Percentiles rank a stretch among this genome's conserved stretches.
phyloP scores from a whole-genome alignment of 2,329 filamentous ascomycete species.

The Akanthomyces lecanii region DNA sequence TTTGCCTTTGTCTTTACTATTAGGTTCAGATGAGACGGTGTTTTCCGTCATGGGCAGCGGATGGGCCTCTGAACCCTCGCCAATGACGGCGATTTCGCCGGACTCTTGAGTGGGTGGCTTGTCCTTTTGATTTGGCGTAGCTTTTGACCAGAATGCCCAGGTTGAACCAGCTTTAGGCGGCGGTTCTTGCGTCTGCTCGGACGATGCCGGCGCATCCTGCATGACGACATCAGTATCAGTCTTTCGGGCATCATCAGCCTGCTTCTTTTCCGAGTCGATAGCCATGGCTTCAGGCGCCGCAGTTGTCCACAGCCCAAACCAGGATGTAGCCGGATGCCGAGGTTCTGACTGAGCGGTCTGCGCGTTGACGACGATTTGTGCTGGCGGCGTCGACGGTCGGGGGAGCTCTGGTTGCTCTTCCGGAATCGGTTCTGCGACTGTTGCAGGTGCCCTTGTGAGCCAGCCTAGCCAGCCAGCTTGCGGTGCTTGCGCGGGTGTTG shows the following conservation, averaged over 20 bases:
- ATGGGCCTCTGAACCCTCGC: conserved; percentile 53
- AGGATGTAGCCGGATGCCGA: conserved; percentile 27
- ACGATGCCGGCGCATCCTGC: conserved; percentile 34
- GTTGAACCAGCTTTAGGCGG: conserved; percentile 57
- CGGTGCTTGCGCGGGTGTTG: conserved; percentile 13
- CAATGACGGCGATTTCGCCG: conserved; percentile 54
- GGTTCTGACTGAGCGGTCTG: conserved; percentile 19
- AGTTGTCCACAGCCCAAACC: conserved; percentile 39
- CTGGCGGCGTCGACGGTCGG: conserved; percentile 24
- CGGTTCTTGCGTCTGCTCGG: conserved; percentile 30
- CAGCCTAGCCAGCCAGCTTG: conserved; percentile 53
- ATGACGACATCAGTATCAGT: conserved; percentile 39
- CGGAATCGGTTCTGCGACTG: conserved; percentile 15
- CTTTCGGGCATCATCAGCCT: conserved; percentile 22
- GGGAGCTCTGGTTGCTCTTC: conserved; percentile 10
- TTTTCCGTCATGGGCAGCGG: conserved; percentile 44
- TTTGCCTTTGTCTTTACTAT: conserved; percentile 26
- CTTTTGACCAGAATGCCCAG: conserved; percentile 78
- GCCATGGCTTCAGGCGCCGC: conserved; percentile 19
- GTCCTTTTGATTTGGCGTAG: conserved; percentile 37
- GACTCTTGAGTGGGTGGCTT: conserved; percentile 35
- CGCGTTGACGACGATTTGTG: conserved; percentile 17
- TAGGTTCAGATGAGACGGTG: conserved; percentile 36
- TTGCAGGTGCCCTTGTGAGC: conserved; percentile 35
- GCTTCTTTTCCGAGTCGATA: conserved; percentile 17